Conservation (phyloP, 306 rosid species). For the Malus asiatica region DNA sequence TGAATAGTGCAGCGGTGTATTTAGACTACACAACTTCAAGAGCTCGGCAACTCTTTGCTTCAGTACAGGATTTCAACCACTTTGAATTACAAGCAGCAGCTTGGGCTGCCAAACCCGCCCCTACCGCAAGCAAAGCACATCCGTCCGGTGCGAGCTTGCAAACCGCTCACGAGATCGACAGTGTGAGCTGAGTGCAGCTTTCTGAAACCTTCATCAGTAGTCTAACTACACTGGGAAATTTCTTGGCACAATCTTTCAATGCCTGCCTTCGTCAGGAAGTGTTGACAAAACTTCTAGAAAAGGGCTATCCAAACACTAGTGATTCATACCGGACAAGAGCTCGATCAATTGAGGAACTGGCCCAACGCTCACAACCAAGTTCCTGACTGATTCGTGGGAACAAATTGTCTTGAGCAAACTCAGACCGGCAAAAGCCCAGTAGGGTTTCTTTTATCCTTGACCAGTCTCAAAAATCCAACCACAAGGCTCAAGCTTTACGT, state of each 20-base stretch:
- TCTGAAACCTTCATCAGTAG: slow-evolving; percentile 75
- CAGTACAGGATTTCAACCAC: slow-evolving; percentile 63
- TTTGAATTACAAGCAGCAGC: slow-evolving; percentile 73
- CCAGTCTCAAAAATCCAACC: slow-evolving; percentile 60
- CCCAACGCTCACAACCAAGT: slow-evolving; percentile 50
- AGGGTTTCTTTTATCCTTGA: slow-evolving; percentile 54
- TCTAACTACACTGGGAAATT: slow-evolving; percentile 50
- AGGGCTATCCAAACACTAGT: slow-evolving; percentile 57
- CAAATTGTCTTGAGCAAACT: slow-evolving; percentile 41
- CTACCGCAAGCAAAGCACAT: slow-evolving; percentile 56
- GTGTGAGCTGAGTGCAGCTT: slow-evolving; percentile 54
- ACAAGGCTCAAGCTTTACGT: slow-evolving; percentile 58
- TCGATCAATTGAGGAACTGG: slow-evolving; percentile 54
- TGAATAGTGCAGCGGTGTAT: slow-evolving; percentile 56
- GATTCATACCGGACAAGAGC: slow-evolving; percentile 39
- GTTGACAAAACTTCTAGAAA: slow-evolving; percentile 51
- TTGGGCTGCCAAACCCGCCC: slow-evolving; percentile 71
- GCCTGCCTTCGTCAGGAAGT: slow-evolving; percentile 53
- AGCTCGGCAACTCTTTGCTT: slow-evolving; percentile 68
- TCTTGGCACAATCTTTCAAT: slow-evolving; percentile 53
- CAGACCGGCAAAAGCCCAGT: slow-evolving; percentile 51
- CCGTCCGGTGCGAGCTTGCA: slow-evolving; percentile 67
- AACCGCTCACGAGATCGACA: slow-evolving; percentile 62
- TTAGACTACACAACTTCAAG: slow-evolving; percentile 62
- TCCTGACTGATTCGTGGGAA: slow-evolving; percentile 34